These are phyloP conservation scores for Kodamaea plutei DNA, from an alignment of 1,139 yeast genomes.

Conservation along the genomic window DNA sequence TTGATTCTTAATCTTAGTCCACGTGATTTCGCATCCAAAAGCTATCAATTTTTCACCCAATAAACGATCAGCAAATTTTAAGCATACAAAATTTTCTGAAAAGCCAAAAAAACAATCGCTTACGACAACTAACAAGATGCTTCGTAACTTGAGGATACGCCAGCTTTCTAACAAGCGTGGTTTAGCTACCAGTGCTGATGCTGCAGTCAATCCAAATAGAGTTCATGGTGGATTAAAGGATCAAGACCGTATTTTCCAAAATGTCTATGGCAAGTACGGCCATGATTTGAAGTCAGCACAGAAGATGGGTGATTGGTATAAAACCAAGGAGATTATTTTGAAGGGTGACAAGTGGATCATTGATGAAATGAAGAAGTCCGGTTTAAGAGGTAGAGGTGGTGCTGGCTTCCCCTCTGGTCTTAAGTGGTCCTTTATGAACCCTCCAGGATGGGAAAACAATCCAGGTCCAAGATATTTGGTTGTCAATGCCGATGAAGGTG, in stretches of 20 bases:
- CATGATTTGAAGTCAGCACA: constrained; percentile 68
- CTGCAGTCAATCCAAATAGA: constrained; percentile 52
- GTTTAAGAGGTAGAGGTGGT: constrained; percentile 88
- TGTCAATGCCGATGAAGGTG: constrained; percentile 91
- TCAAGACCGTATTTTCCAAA: constrained; percentile 83
- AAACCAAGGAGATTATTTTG: constrained; percentile 75
- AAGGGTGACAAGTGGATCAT: constrained; percentile 89
- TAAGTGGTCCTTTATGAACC: constrained; percentile 92
- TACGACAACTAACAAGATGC: constrained; percentile 11
- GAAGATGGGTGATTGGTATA: constrained; percentile 87
- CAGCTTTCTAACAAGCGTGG: constrained; percentile 21
- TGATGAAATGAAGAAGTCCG: constrained; percentile 79
- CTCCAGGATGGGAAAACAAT: constrained; percentile 91
- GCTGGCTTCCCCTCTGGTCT: constrained; percentile 91
- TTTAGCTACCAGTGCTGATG: constrained; percentile 44
- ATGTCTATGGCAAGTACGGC: constrained; percentile 71
- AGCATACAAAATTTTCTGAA: constrained; percentile 11
- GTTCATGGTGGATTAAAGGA: constrained; percentile 74
- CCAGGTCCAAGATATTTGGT: constrained; percentile 81
- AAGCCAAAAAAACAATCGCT: constrained; percentile 4
- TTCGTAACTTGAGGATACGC: constrained; percentile 14
- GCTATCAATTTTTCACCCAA: constrained; percentile 11
- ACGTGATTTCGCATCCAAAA: too few species aligned
- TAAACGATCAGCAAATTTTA: constrained; percentile 16
- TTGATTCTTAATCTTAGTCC: too few species aligned